phyloP scores from a whole-genome alignment of 345 rosid species.

The Eucalyptus decipiens region DNA sequence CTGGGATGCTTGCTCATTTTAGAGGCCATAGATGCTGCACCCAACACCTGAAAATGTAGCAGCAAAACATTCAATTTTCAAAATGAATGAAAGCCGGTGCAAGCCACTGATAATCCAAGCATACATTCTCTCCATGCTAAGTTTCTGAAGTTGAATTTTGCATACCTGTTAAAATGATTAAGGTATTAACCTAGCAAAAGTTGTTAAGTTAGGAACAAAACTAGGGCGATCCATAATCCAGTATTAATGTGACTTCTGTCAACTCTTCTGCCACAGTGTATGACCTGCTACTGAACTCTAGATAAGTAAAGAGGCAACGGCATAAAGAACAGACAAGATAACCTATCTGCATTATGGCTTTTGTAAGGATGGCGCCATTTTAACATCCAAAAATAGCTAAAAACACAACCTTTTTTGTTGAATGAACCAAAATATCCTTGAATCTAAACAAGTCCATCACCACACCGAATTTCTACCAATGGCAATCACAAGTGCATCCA shows the following conservation, averaged over 20 bases:
- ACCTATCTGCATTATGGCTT: neutral
- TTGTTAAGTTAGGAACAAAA: neutral
- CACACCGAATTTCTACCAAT: neutral
- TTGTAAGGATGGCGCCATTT: neutral
- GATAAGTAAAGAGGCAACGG: neutral
- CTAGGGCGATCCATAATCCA: neutral
- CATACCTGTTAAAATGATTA: neutral
- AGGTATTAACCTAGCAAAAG: neutral
- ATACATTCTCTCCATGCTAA: neutral
- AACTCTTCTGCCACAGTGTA: neutral
- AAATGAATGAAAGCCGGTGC: neutral
- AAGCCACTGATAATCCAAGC: neutral
- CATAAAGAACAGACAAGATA: neutral
- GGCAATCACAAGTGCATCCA: neutral
- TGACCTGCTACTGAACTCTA: neutral
- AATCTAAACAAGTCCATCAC: neutral
- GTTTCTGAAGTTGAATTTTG: neutral
- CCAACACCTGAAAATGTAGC: slow-evolving; percentile 42
- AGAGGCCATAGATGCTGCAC: slow-evolving; percentile 77
- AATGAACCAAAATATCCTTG: neutral
- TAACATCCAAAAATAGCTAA: neutral
- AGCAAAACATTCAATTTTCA: neutral
- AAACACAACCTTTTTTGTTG: neutral
- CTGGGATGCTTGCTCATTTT: slow-evolving; percentile 85
- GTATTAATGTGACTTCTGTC: neutral